Base-by-base conservation (phyloP, 2,329 filamentous ascomycete species). In the Verticillium nubilum region DNA sequence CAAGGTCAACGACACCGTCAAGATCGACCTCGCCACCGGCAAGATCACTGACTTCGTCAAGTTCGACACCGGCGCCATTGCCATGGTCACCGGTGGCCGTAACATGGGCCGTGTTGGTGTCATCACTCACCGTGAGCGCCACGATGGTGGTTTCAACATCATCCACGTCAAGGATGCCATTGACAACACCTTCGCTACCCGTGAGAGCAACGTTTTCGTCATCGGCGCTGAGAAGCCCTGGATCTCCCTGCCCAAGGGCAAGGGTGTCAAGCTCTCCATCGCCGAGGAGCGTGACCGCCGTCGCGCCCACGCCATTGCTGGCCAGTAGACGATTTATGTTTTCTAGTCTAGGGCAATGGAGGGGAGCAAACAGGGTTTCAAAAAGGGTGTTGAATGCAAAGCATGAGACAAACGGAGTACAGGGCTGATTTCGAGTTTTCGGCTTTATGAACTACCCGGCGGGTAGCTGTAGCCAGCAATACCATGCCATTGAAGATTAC, bases 71-170 rank as follows among this genome's bases (percentile, higher is more conserved):
- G 95, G 94, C 81, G 90, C 92, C 77, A 92, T 99, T 73, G 92
- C 90, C 80, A 99, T 99, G 94, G 90, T 90, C 76, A 99, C 95
- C 72, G 95, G 95, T 89, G 95, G 95, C 88, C 95, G 94, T 78
- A 99, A 99, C 92, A 99, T 98, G 94, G 95, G 95, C 79, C 95
- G 95, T 94, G 94, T 99, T 76, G 95, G 95, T 90, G 94, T 98
- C 80, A 96, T 99, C 85, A 98, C 95, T 74, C 93, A 99, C 88
- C 94, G 95, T 86, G 95, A 99, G 88, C 92, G 95, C 74, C 95
- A 99, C 87, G 95, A 99, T 73, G 95, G 95, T 86, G 95, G 95
- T 80, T 99, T 99, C 91, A 96, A 96, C 88, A 96, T 99, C 76
- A 93, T 99, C 80, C 93, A 97, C 86, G 90, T 99, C 83, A 99